These are phyloP conservation scores for Cladophialophora exuberans DNA, from an alignment of 2,329 filamentous ascomycete genomes.

Conservation along the genomic window DNA sequence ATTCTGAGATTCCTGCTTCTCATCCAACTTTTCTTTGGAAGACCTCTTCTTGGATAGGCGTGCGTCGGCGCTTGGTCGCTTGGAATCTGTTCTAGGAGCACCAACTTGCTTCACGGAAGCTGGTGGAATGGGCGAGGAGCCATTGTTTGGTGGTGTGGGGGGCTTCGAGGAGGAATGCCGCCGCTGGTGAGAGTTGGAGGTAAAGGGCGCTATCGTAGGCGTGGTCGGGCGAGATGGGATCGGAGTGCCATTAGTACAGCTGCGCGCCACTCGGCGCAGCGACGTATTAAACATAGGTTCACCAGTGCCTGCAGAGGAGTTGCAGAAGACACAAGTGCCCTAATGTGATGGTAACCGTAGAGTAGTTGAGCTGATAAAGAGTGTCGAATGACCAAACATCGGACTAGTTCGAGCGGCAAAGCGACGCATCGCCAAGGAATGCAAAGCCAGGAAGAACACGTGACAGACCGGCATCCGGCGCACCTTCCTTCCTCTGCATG, in stretches of 20 bases:
- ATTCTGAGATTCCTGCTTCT: slow-evolving; percentile 41
- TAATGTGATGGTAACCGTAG: slow-evolving; percentile 1
- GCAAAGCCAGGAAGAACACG: no score
- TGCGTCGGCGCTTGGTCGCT: slow-evolving; percentile 31
- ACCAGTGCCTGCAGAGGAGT: not conserved
- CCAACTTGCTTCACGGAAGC: slow-evolving; percentile 34
- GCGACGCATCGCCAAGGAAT: not conserved
- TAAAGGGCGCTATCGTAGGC: slow-evolving; percentile 40
- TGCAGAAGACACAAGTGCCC: slow-evolving; percentile 5
- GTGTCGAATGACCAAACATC: slow-evolving; percentile 16
- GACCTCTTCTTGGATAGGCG: slow-evolving; percentile 31
- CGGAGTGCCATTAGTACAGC: slow-evolving; percentile 40
- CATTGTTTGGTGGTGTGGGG: slow-evolving; percentile 50
- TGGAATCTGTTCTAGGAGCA: slow-evolving; percentile 30
- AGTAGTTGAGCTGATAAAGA: slow-evolving; percentile 21
- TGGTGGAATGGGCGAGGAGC: slow-evolving; percentile 37
- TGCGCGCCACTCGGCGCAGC: slow-evolving; percentile 49
- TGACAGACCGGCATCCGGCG: no score
- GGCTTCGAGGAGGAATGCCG: slow-evolving; percentile 55
- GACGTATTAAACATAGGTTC: slow-evolving; percentile 49
- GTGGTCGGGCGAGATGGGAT: slow-evolving; percentile 39
- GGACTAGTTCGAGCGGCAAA: slow-evolving; percentile 3
- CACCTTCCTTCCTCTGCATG: no score
- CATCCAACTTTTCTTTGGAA: slow-evolving; percentile 29
- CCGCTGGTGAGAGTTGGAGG: slow-evolving; percentile 46